Evolutionary conservation across 345 rosid species (phyloP), one percentile per base, ranked within the genome.

Genomic region (Gossypioides kirkii): DNA sequence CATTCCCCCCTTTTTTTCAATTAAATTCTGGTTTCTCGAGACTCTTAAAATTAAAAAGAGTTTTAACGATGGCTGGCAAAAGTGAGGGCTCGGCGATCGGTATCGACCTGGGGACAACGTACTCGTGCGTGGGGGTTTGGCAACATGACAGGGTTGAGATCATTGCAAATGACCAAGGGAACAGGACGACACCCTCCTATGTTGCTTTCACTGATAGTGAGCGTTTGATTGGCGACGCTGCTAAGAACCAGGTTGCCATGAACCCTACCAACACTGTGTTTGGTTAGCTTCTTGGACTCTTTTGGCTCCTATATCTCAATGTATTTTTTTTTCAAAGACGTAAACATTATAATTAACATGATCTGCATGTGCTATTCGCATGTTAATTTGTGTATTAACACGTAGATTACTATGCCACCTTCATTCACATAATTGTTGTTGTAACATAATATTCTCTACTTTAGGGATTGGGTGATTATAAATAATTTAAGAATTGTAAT

Each of bases 221-320:
- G 83, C 74, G 79, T 16, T 66, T 80, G 76, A 52, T 52, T 16
- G 56, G 56, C 23, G 56, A 52, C 23, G 56, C 56, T n/a, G 56
- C 56, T 52, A 52, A 80, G 79, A 83, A 83, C 71, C 86, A 83
- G 82, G 86, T 83, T 25, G 82, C 80, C 67, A 83, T 83, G 84
- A 82, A 82, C 61, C 85, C 85, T 17, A 65, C 26, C 0, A 83
- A 83, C 80, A 80, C 86, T 38, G 84, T 83, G 45, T 83, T 78
- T 42, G 77, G 84, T 83, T 63, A 83, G 78, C 10, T 26, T 42
- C 2, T 8, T 46, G 6, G 45, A 32, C 50, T 14, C 58, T 49
- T 26, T 32, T 32, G 38, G 7, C 7, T 32, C 7, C 38, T 32
- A 32, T 32, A 32, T 32, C 7, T 5, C 38, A 32, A 32, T 5